Base-by-base conservation (phyloP, 257 asterid genomes). In the Solanum clarkiae region DNA sequence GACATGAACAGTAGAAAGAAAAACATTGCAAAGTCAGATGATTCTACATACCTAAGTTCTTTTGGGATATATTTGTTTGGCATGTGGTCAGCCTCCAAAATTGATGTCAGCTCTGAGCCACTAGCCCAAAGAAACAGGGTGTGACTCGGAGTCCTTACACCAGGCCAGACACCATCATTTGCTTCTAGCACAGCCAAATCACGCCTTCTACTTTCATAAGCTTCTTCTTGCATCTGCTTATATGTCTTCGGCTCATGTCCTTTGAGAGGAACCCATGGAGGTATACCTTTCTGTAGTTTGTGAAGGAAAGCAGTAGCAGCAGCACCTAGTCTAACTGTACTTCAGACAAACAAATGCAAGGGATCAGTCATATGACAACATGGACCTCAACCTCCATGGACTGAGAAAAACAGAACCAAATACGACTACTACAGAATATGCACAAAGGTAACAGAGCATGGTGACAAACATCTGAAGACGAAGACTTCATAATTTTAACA, bases 241-340 rank as follows among this genome's bases (percentile, higher is more conserved):
- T 95, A 95, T 29, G 98, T 94, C 93, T 97, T 95, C 6, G 88
- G 55, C 89, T 97, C 99, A 11, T 87, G 93, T 81, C 99, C 98
- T 93, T 91, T 97, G 60, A 95, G 95, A 86, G 98, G 99, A 87
- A 93, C 99, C 99, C 99, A 97, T 77, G 99, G 98, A 1, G 96
- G 95, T 82, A 97, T 92, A 29, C 98, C 98, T 86, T 94, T 97
- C 89, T 94, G 98, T 72, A 94, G 92, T 88, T 97, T 97, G 89
- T 97, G 99, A 86, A 97, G 88, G 68, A 88, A 90, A 74, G 97
- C 96, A 16, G 98, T 97, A 62, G 99, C 98, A 53, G 97, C 95
- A 70, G 98, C 98, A 84, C 97, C 98, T 49, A 95, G 86, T 89
- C 98, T 89, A 82, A 94, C 99, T 97, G 98, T 83, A 91, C 82